Percentiles rank a stretch among this genome's conserved stretches.
phyloP scores from a whole-genome alignment of 208 protist species.

The Wallacemonas sp. region DNA sequence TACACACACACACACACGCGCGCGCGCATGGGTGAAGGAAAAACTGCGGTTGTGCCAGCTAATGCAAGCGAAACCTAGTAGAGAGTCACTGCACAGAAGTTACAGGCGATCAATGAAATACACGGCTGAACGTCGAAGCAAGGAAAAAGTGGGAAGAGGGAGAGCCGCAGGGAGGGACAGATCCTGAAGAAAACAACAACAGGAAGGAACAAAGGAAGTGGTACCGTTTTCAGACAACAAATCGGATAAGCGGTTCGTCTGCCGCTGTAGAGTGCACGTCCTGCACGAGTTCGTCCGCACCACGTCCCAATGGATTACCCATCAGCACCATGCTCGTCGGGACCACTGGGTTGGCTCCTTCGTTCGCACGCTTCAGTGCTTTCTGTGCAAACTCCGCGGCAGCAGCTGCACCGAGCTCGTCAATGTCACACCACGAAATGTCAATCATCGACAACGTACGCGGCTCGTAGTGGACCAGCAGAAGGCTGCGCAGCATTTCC shows the following conservation, averaged over 20 bases:
- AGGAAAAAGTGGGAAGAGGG: slow-evolving; percentile 2
- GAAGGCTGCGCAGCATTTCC: slow-evolving; percentile 49
- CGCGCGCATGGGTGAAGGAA: too few relatives aligned
- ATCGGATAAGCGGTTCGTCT: neutral
- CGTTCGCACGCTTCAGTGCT: slow-evolving; percentile 18
- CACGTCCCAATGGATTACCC: slow-evolving; percentile 53
- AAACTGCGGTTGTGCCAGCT: too few relatives aligned
- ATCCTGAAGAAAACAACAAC: neutral
- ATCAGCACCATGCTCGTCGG: slow-evolving; percentile 49
- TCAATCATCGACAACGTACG: slow-evolving; percentile 53
- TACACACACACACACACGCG: too few relatives aligned
- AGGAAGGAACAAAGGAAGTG: neutral
- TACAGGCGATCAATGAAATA: neutral
- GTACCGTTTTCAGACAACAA: slow-evolving; percentile 2
- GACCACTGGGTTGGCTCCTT: slow-evolving; percentile 34
- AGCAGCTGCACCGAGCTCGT: slow-evolving; percentile 19
- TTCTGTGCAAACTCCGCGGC: slow-evolving; percentile 54
- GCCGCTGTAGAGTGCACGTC: slow-evolving; percentile 10
- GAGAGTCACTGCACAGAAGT: too few relatives aligned
- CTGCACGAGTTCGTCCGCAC: slow-evolving; percentile 7
- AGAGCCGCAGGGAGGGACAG: neutral
- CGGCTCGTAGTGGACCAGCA: slow-evolving; percentile 52
- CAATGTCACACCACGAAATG: slow-evolving; percentile 71
- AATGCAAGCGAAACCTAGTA: too few relatives aligned
- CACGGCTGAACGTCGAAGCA: neutral